Base-by-base conservation (phyloP, 768 basidiomycete genomes). In the Hericium alpestre region DNA sequence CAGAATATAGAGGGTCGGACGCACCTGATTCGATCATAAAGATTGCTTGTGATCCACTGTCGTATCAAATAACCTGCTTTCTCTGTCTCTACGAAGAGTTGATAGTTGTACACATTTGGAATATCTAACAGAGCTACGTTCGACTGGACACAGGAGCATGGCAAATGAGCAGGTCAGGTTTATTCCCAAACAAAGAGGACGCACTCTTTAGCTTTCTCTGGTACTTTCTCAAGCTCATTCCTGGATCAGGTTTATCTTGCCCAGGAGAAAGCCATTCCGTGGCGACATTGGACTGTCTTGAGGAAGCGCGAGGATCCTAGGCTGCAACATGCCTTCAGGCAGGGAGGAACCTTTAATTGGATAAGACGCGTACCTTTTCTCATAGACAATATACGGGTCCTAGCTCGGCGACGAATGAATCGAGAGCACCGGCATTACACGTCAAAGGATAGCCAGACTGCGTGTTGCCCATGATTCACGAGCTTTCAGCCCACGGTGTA, bases 1-100 rank as follows among this genome's bases (percentile, higher is more conserved):
- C n/a, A 23, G 13, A 49, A 6, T 6, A 47, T 18, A 50, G 51
- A 12, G 25, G 8, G 12, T 18, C 47, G 3, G 4, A 67, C 83
- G 55, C 59, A 93, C 94, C 94, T 97, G 65, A 99, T 97, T 55
- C 95, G 83, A 69, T 98, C 96, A 68, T 98, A 99, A 15, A 98
- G 75, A 65, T 87, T 97, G 65, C 89, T 93, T 5, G 91, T 88
- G 20, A 92, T 76, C 91, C 92, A 99, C 69, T 98, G 95, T 20
- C 95, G 78, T 55, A 98, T 82, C 32, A 97, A 80, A 70, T 94
- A 98, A 0, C 93, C 96, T 7, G 94, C 96, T 67, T 89, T 90
- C 64, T 97, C 96, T 0, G 93, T 96, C 72, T 98, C 96, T 3
- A 92, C 81, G 56, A 94, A 91, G 0, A 83, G 76, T 61, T 94